phyloP scores from a whole-genome alignment of 2,329 filamentous ascomycete genomes.

The Myriosclerotinia curreyana region DNA sequence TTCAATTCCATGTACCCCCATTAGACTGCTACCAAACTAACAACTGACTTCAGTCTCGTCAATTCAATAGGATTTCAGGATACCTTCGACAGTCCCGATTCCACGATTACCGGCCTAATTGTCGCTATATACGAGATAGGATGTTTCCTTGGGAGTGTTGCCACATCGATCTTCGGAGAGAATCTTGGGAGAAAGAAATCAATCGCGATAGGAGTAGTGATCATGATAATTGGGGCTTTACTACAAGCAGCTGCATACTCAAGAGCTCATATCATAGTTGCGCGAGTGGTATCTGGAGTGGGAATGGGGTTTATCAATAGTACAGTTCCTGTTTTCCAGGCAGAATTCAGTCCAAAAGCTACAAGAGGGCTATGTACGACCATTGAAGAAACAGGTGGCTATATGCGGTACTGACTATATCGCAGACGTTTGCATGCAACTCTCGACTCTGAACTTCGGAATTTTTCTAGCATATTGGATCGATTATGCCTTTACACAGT shows the following conservation, averaged over 20 bases:
- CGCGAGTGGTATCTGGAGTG: conserved; percentile 48
- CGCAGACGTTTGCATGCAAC: conserved; percentile 46
- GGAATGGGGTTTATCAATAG: conserved; percentile 47
- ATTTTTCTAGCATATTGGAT: conserved; percentile 61
- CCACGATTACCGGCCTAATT: conserved; percentile 47
- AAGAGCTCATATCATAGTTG: conserved; percentile 52
- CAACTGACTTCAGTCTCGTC: conserved; percentile 33
- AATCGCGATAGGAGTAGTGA: conserved; percentile 52
- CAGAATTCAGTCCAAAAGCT: conserved; percentile 44
- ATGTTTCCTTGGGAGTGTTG: conserved; percentile 51
- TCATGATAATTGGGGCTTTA: conserved; percentile 56
- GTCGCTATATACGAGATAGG: conserved; percentile 49
- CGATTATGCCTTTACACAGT: conserved; percentile 55
- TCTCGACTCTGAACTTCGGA: conserved; percentile 51
- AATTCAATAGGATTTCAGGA: conserved; percentile 43
- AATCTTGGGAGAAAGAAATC: conserved; percentile 54
- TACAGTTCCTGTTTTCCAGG: conserved; percentile 55
- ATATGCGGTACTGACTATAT: neutral
- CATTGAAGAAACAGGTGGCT: too few relatives aligned
- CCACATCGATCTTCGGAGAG: conserved; percentile 50
- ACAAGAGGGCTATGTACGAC: conserved; percentile 39
- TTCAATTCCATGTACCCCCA: conserved; percentile 23
- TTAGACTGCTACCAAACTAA: neutral
- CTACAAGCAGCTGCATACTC: conserved; percentile 43
- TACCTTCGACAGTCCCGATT: conserved; percentile 43